Evolutionary conservation across 345 rosid species (phyloP).

Genomic region (Gossypium anomalum): DNA sequence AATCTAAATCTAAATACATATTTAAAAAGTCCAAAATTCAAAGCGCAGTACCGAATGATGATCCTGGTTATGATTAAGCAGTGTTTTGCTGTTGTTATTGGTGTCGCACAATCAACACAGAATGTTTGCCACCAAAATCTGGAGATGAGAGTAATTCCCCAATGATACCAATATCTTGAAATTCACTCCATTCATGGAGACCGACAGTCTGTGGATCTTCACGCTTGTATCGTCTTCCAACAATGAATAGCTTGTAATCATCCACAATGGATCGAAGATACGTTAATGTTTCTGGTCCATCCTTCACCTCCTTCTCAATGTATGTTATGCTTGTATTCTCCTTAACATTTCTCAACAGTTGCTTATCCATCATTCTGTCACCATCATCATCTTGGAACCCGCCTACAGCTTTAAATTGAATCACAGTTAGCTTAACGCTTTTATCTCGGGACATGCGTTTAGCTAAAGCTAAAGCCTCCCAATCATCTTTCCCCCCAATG

Average conservation of each 20-base stretch:
- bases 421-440: slow-evolving; percentile 13
- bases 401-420: slow-evolving; percentile 6
- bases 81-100: slow-evolving; percentile 16
- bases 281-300: slow-evolving; percentile 21
- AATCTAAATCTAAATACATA: too few species aligned
- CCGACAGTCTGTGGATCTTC: slow-evolving; percentile 9
- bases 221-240: slow-evolving; percentile 21
- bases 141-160: slow-evolving; percentile 28
- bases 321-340: neutral
- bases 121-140: slow-evolving; percentile 19
- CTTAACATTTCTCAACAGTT: slow-evolving; percentile 10
- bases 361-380: slow-evolving; percentile 1
- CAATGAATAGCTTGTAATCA: slow-evolving; percentile 25
- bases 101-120: slow-evolving; percentile 27
- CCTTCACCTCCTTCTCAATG: slow-evolving; percentile 10
- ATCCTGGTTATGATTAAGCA: neutral
- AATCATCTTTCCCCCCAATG: slow-evolving; percentile 36
- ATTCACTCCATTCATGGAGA: slow-evolving; percentile 19
- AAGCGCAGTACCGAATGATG: too few species aligned
- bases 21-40: too few species aligned
- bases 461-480: slow-evolving; percentile 34
- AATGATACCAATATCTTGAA: slow-evolving; percentile 27
- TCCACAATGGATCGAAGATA: neutral
- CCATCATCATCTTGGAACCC: neutral
- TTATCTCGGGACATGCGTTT: slow-evolving; percentile 24